Percentiles rank a stretch among this genome's conserved stretches.
phyloP scores from a whole-genome alignment of 23 red algal species.

The Gracilaria domingensis region DNA sequence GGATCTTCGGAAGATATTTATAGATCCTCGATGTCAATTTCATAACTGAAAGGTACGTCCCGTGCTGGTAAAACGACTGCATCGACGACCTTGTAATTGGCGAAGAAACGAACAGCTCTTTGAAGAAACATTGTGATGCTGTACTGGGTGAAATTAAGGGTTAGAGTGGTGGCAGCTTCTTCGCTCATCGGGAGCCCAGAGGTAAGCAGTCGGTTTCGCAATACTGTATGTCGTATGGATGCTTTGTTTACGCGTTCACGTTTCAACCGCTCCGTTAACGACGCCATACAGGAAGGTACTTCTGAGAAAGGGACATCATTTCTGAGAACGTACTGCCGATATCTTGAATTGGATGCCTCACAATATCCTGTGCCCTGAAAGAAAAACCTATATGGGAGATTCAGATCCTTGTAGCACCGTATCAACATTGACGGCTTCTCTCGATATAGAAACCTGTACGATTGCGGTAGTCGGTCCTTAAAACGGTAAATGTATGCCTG shows the following conservation, averaged over 20 bases:
- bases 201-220: not conserved
- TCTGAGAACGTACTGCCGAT: not conserved
- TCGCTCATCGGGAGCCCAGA: not conserved
- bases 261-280: not conserved
- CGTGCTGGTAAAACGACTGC: not conserved
- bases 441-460: constrained; percentile 12
- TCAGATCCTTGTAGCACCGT: not conserved
- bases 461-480: not conserved
- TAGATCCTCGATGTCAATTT: not conserved
- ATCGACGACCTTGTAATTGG: not conserved
- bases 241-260: not conserved
- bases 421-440: not conserved
- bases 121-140: not conserved
- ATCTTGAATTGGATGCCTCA: not conserved
- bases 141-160: not conserved
- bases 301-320: not conserved
- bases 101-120: not conserved
- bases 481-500: not conserved
- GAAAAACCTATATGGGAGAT: not conserved
- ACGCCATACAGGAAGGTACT: not conserved
- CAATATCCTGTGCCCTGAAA: not conserved
- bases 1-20: not conserved
- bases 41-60: not conserved
- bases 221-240: not conserved
- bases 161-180: not conserved